Base-by-base conservation (phyloP, 345 rosid genomes). In the Lumnitzera racemosa region DNA sequence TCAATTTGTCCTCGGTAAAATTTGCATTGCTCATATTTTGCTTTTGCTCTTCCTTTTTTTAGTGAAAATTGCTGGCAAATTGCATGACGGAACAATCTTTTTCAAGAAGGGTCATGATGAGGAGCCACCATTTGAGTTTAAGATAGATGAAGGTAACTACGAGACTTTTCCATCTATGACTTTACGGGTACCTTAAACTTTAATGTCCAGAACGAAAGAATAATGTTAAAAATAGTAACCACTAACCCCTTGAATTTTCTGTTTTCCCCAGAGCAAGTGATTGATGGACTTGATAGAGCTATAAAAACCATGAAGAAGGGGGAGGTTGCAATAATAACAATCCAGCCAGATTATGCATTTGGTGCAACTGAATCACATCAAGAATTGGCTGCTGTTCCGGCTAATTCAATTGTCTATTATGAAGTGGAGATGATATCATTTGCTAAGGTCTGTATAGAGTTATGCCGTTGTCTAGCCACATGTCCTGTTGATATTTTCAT, bases 81-180 rank as follows among this genome's bases (percentile, higher is more conserved):
- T 74, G 62, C 58, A 46, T 4, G 73, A 74, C 58, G 79, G 79
- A 13, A 71, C 71, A 2, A 24, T 71, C n/a, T 70, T 70, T 13
- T 12, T 70, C 54, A 80, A 71, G 71, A 80, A 65, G 55, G 82
- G 74, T 47, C 67, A 65, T 2, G 73, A 68, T 50, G 60, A 51
- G 24, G 59, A 66, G 20, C 67, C 59, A n/a, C 68, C 64, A 20
- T 63, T 60, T 0, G 70, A 67, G 65, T 80, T 74, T 52, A 72
- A 80, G 58, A 77, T 74, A 15, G 88, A 85, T 61, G 96, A 83
- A 75, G 90, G 96, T 83, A 71, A 49, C 47, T 3, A 15, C 20
- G 31, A 49, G 54, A 31, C n/a, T 20, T 23, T 13, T 15, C 25
- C 47, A 12, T 43, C 36, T 65, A 29, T 24, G 7, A 36, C 43